Evolutionary conservation across 768 basidiomycete genomes (phyloP), one percentile per base, ranked within the genome.

Genomic region (Auriscalpium vulgare): DNA sequence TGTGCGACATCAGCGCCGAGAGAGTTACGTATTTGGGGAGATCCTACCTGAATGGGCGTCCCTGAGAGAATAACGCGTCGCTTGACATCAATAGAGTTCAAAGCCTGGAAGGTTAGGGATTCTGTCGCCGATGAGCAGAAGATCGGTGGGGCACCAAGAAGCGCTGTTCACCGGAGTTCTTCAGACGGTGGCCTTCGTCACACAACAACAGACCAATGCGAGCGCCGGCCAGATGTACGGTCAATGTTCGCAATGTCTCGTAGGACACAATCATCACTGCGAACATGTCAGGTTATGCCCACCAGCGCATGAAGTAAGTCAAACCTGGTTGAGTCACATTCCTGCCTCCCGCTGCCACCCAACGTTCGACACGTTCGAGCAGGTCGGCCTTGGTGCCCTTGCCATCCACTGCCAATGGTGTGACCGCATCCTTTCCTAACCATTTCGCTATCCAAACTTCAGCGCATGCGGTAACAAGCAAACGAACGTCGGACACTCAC

Each of bases 191-290:
- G 4, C 95, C 95, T 74, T 99, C 95, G 64, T 99, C 95, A 59
- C 93, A 95, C 35, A 99, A 81, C n/a, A 99, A 72, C 14, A 99
- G 71, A 2, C 97, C 97, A 48, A 99, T 89, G 51, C 77, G 83
- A 60, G 89, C 91, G 55, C 79, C 81, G 4, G 84, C 84, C 10
- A 98, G 77, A 64, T 95, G 82, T 0, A 71, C 82, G 8, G 85
- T 79, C 11, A 97, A 74, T 4, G 87, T 87, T 17, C 95, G 84
- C 51, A 99, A 78, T 0, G 92, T 95, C 69, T 99, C 95, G 62
- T 99, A 99, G 0, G 97, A 98, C 6, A 97, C 94, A 61, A 99
- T 97, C 90, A 99, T 92, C 47, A 98, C 95, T 95, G 58, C 0
- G 35, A 44, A 37, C 19, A 52, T 13, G 53, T 21, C 34, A 53